Conservation (phyloP, 345 rosid species). For the Anacardium occidentale region DNA sequence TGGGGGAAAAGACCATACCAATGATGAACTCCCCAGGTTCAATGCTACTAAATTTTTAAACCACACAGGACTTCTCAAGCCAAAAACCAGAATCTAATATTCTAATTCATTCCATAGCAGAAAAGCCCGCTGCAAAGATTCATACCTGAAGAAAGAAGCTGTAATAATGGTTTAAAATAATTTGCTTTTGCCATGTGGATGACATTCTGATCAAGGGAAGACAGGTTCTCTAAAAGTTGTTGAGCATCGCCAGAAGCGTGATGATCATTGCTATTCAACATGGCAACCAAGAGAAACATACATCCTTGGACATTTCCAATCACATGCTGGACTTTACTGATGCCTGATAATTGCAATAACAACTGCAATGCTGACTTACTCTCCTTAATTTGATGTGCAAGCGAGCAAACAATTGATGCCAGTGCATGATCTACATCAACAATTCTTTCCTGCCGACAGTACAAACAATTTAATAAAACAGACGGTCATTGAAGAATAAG, state of each 20-base stretch:
- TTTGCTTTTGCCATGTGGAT: slow-evolving; percentile 32
- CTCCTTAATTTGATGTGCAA: slow-evolving; percentile 30
- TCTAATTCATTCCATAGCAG: background rate
- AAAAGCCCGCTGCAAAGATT: background rate
- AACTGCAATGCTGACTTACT: slow-evolving; percentile 27
- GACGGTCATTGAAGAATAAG: background rate
- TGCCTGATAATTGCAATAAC: slow-evolving; percentile 24
- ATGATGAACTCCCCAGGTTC: too few species aligned
- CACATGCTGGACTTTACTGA: slow-evolving; percentile 10
- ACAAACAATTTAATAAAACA: background rate
- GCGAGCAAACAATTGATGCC: slow-evolving; percentile 25
- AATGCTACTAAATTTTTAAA: too few species aligned
- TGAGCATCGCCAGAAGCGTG: slow-evolving; percentile 22
- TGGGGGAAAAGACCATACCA: too few species aligned
- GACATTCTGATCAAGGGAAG: slow-evolving; percentile 27
- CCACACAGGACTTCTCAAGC: too few species aligned
- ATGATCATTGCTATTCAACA: slow-evolving; percentile 23
- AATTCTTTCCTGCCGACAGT: slow-evolving; percentile 22
- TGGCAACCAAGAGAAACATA: slow-evolving; percentile 26
- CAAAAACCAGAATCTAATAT: too few species aligned
- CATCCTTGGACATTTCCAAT: slow-evolving; percentile 29
- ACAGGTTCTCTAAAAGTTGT: slow-evolving; percentile 29
- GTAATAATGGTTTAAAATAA: slow-evolving; percentile 29
- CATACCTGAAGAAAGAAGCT: slow-evolving; percentile 29
- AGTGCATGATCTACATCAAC: slow-evolving; percentile 21